Evolutionary conservation across 805 yeast genomes (phyloP).

Genomic region (Ogataea pilisensis): DNA sequence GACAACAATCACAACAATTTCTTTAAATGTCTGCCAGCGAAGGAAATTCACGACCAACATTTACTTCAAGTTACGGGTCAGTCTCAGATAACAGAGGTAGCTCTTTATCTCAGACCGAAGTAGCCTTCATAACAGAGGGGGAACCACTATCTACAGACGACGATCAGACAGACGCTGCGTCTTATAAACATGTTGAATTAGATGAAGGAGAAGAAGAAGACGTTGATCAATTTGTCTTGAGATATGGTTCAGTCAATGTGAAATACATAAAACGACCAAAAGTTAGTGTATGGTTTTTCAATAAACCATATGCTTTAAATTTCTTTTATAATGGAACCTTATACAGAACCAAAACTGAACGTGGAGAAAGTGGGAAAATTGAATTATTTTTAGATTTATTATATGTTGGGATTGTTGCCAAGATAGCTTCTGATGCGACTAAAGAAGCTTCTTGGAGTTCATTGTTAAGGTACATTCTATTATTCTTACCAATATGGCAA

Average conservation of each 20-base stretch:
- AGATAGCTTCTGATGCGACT: constrained; percentile 50
- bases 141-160: not conserved
- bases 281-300: constrained; percentile 33
- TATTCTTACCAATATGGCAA: constrained; percentile 57
- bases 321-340: constrained; percentile 55
- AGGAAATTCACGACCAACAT: too few species aligned
- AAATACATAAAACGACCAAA: constrained; percentile 42
- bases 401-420: constrained; percentile 61
- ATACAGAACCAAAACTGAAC: constrained; percentile 51
- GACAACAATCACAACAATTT: too few species aligned
- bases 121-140: too few species aligned
- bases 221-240: constrained; percentile 38
- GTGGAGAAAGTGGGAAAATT: constrained; percentile 43
- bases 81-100: too few species aligned
- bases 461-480: constrained; percentile 43
- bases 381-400: constrained; percentile 61
- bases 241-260: constrained; percentile 47
- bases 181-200: constrained; percentile 10
- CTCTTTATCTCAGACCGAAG: too few species aligned
- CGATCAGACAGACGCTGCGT: constrained; percentile 1
- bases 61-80: too few species aligned
- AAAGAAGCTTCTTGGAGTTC: constrained; percentile 46
- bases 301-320: constrained; percentile 55
- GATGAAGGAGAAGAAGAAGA: constrained; percentile 17
- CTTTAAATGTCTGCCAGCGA: too few species aligned